Base-by-base conservation (phyloP, 169 alveolate species). In the Plasmodium knowlesi region DNA sequence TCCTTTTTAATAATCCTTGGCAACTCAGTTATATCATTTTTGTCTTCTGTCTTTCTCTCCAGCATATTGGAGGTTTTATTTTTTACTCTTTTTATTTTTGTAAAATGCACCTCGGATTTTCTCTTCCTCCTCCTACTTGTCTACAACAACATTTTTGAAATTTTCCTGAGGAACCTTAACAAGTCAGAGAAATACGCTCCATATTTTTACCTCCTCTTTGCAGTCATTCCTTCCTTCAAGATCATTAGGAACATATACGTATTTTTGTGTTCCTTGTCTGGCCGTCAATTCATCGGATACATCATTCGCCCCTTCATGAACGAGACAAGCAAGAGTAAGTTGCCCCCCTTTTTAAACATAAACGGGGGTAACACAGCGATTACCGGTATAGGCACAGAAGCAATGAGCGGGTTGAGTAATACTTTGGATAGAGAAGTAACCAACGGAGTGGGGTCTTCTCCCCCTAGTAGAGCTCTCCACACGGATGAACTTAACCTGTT, bases 201-300 rank as follows among this genome's bases (percentile, higher is more conserved):
- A 12, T 86, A 73, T 39, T 86, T 86, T 78, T 86, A 39, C 25
- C 43, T 86, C 37, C 57, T 54, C 3, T 86, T 86, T 37, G 39
- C 93, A n/a, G 83, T 86, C 8, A 86, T 86, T 12, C 93, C 93
- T 1, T 86, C 93, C 39, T 86, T 86, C 46, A 86, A 86, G 76
- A 86, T 86, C 30, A 73, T 86, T 10, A 50, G 72, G n/a, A 86
- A 86, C 5, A 86, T 86, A n/a, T 86, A 86, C n/a, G 70, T 86
- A 6, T 86, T 86, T 70, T 25, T 86, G 41, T 86, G 93, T 14
- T 74, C 93, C 5, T 32, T 86, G 30, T 86, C 93, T 8, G 93
- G 93, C 28, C 53, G 93, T 16, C 93, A 86, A 30, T 86, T 86
- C 67, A 86, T 86, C 37, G 93, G 86, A 6, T 86, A 86, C 57